Evolutionary conservation across 2,329 filamentous ascomycete species (phyloP), one percentile per base, ranked within the genome.

Genomic region (Macrophomina pseudophaseolina): DNA sequence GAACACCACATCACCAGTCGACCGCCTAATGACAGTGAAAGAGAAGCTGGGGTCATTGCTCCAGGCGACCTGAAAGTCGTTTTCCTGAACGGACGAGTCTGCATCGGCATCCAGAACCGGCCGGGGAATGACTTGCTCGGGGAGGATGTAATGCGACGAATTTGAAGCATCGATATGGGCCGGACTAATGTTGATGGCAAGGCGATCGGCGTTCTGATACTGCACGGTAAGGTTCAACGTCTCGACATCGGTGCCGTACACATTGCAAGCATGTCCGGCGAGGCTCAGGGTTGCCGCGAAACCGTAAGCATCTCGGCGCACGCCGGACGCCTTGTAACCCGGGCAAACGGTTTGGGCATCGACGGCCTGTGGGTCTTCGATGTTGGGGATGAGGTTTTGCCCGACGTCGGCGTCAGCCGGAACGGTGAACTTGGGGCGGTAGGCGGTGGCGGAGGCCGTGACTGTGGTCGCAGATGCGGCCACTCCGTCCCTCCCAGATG

Each of bases 221-320:
- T 89, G 86, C 12, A 95, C 89, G 3, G 87, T 84, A 38, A 96
- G 80, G 42, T 83, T 85, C 58, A 96, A 80, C 4, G 84, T 80
- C 30, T 88, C 83, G 33, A 96, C 81, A 74, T 96, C 93, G 7
- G 84, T 90, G 0, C 93, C 92, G 70, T 94, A 96, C 28, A 88
- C 86, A 76, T 94, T 91, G 81, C 92, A 88, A 35, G 85, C 74
- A 28, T 80, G 70, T 3, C 86, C 87, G 44, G 85, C 85, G 64
- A 88, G 74, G 0, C 72, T 79, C 71, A 88, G 72, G 4, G 78
- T 81, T 7, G 86, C 87, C 2, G 79, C 83, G 62, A 88, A 79
- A 3, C 86, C 86, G 67, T 76, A 73, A 4, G 76, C 70, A 12
- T 78, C 82, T 30, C 81, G 75, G 49, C 81, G 70, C 11, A 88